Evolutionary conservation across 352 stramenopile genomes (phyloP), one percentile per base, ranked within the genome.

Genomic region (Phytophthora ohioensis): DNA sequence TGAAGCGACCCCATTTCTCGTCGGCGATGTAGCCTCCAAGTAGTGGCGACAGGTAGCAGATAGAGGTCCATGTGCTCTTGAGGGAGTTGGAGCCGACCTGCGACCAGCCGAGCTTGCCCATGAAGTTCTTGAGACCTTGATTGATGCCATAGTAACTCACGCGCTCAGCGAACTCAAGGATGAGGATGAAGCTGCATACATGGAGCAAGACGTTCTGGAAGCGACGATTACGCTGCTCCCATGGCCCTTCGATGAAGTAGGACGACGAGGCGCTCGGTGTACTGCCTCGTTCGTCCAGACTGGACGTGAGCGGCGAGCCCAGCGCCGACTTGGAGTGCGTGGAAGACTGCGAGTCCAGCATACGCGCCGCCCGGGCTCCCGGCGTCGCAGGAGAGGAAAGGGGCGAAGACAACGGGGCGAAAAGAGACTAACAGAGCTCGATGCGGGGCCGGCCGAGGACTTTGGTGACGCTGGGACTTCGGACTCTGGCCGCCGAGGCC

Each of bases 61-160:
- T 93, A 51, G 85, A 93, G 17, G 88, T 95, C 90, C 88, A 95
- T 53, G 88, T 96, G 43, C 84, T 94, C 78, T 96, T 96, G 76
- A 96, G 84, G 27, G 88, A 91, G 61, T 94, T 95, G 46, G 90
- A 92, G 35, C 85, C 88, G 4, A 93, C 88, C 49, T 93, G 85
- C 2, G 75, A 85, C 88, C 88, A 95, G 7, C 75, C 74, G 11
- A 96, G 65, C 7, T 82, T 80, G 52, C 84, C 84, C 80, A 96
- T 90, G 64, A 89, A 97, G 75, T 97, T 95, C 79, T 95, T 94
- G 36, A 95, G 78, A 0, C 85, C 88, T 56, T 95, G 88, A 64
- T 95, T 95, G 69, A 97, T 95, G 43, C 88, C 88, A 46, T 95
- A 97, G 67, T 95, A 97, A 47, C 88, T 95, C 55, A 94, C 74